A percentile compares a stretch with the other conserved stretches of the same genome.
These are phyloP conservation scores for Funneliformis geosporum DNA, from an alignment of 192 early-diverging fungal genomes.

Conservation along the genomic window DNA sequence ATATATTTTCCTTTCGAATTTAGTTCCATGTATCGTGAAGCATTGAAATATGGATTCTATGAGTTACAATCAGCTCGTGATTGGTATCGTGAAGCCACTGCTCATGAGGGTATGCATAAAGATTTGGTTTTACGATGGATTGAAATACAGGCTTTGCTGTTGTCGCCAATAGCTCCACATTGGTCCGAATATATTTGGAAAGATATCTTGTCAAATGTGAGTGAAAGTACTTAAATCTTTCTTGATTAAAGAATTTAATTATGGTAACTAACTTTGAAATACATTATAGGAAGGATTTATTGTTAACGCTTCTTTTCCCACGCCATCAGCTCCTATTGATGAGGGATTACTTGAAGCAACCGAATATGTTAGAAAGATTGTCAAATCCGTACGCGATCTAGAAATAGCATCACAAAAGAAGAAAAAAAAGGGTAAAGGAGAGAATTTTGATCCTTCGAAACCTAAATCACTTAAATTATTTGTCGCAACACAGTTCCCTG, in stretches of 20 bases:
- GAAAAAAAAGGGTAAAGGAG: conserved; percentile 73
- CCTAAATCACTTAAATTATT: conserved; percentile 78
- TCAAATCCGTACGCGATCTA: conserved; percentile 77
- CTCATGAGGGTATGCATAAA: conserved; percentile 78
- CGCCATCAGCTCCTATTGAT: conserved; percentile 60
- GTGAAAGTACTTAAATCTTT: too few relatives aligned
- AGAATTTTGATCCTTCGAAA: conserved; percentile 56
- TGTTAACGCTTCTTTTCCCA: conserved; percentile 65
- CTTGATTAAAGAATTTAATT: not conserved
- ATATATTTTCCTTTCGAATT: not conserved
- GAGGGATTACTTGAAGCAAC: conserved; percentile 70
- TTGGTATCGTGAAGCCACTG: conserved; percentile 82
- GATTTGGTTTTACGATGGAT: conserved; percentile 84
- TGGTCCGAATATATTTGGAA: conserved; percentile 93
- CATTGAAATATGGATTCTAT: conserved; percentile 87
- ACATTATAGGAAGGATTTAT: conserved; percentile 46
- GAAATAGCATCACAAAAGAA: conserved; percentile 75
- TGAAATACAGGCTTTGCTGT: conserved; percentile 78
- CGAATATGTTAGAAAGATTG: conserved; percentile 76
- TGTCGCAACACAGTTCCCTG: conserved; percentile 83
- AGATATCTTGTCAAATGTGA: conserved; percentile 70
- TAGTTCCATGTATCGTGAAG: conserved; percentile 86
- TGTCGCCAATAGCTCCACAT: conserved; percentile 91
- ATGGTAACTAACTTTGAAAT: not conserved
- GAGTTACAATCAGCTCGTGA: conserved; percentile 85